These are phyloP conservation scores for Volvox carteri DNA, from an alignment of 163 green algal species.

Conservation along the genomic window DNA sequence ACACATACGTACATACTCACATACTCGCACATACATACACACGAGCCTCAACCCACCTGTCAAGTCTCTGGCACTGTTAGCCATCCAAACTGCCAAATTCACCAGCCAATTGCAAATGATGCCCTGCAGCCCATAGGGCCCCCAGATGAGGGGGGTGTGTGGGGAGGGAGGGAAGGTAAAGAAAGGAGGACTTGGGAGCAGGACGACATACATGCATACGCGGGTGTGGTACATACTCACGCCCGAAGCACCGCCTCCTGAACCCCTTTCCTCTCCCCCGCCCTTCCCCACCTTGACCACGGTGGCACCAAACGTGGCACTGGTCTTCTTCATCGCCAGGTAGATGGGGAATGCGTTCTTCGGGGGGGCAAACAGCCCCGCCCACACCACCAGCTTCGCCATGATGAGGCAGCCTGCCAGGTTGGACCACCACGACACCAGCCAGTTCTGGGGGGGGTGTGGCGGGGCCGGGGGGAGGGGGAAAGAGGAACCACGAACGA, in stretches of 20 bases:
- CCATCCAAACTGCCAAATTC: constrained; percentile 84
- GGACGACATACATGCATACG: background rate
- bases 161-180: background rate
- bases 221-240: background rate
- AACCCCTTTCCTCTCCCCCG: background rate
- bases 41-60: constrained; percentile 14
- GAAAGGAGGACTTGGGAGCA: background rate
- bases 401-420: constrained; percentile 53
- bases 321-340: constrained; percentile 64
- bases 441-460: constrained; percentile 54
- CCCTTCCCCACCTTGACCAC: constrained; percentile 59
- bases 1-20: background rate
- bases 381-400: constrained; percentile 52
- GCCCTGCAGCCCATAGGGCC: too few relatives aligned
- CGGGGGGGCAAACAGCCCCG: constrained; percentile 15
- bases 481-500: too few relatives aligned
- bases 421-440: constrained; percentile 53
- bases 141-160: too few relatives aligned
- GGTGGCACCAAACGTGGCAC: constrained; percentile 63
- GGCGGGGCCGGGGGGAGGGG: too few relatives aligned
- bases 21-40: background rate
- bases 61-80: constrained; percentile 62
- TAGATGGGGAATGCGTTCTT: constrained; percentile 52
- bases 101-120: constrained; percentile 90
- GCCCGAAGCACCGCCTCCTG: background rate